Percentiles rank a stretch among this genome's conserved stretches.
These are phyloP conservation scores for Botryotinia calthae DNA, from an alignment of 2,329 filamentous ascomycete genomes.

Conservation along the genomic window DNA sequence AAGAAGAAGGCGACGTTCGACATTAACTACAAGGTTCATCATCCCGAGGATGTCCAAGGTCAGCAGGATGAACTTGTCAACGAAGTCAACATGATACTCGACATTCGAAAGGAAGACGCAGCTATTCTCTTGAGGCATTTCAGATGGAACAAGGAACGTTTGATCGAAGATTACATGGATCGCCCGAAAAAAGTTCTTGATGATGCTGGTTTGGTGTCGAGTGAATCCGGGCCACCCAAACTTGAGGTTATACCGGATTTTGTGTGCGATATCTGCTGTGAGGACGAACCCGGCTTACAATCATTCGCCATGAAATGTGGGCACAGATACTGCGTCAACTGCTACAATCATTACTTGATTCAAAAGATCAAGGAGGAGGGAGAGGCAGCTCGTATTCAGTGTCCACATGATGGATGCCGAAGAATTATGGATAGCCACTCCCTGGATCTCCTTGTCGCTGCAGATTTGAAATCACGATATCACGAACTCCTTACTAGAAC, in stretches of 20 bases:
- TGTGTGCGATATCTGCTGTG: constrained; percentile 92
- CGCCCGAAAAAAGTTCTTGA: constrained; percentile 75
- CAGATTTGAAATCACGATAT: constrained; percentile 63
- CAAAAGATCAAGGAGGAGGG: constrained; percentile 96
- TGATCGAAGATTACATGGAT: constrained; percentile 98
- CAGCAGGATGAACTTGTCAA: constrained; percentile 84
- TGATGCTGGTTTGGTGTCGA: constrained; percentile 74
- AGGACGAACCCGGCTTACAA: constrained; percentile 72
- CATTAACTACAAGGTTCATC: constrained; percentile 78
- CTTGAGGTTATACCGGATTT: constrained; percentile 74
- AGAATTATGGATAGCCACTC: constrained; percentile 90
- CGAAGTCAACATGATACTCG: constrained; percentile 88
- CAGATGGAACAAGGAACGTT: constrained; percentile 92
- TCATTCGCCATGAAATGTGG: constrained; percentile 95
- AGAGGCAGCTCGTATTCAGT: constrained; percentile 91
- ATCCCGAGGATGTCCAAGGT: constrained; percentile 74
- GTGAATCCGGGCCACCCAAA: constrained; percentile 59
- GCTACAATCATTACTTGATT: constrained; percentile 84
- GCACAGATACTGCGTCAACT: constrained; percentile 89
- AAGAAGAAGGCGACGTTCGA: constrained; percentile 76
- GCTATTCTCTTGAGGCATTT: constrained; percentile 87
- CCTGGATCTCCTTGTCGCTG: constrained; percentile 69
- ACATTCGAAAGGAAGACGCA: constrained; percentile 82
- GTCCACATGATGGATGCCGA: constrained; percentile 82
- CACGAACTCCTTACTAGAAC: constrained; percentile 84